These are phyloP conservation scores for Phytophthora megakarya DNA, from an alignment of 352 stramenopile genomes.

Conservation along the genomic window DNA sequence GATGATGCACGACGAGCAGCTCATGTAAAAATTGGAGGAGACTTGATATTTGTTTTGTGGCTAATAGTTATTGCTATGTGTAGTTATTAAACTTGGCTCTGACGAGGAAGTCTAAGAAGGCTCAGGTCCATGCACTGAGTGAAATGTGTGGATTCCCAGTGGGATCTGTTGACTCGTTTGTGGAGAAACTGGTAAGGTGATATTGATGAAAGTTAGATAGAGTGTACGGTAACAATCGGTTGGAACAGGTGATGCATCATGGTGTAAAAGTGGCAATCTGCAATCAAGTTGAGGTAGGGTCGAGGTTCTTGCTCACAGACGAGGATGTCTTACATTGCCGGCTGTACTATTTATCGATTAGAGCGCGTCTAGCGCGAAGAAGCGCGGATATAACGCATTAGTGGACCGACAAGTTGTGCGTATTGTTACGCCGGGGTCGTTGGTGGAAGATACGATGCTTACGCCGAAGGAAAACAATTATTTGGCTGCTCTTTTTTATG, in stretches of 20 bases:
- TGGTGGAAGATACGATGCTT: conserved; percentile 82
- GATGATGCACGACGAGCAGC: conserved; percentile 73
- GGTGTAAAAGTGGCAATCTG: conserved; percentile 85
- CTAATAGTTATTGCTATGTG: not conserved
- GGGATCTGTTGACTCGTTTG: conserved; percentile 71
- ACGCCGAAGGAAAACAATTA: conserved; percentile 83
- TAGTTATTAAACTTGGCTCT: conserved; percentile 76
- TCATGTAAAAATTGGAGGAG: conserved; percentile 39
- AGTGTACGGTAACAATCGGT: not conserved
- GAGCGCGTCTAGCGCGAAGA: conserved; percentile 55
- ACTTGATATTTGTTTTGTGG: not conserved
- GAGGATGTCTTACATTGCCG: not conserved
- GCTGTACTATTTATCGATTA: conserved; percentile 14
- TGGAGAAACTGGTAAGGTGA: conserved; percentile 72
- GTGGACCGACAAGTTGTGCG: conserved; percentile 81
- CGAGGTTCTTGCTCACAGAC: not conserved
- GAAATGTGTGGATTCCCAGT: conserved; percentile 84
- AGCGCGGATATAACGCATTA: conserved; percentile 60
- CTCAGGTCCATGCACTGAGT: conserved; percentile 51
- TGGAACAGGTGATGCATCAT: conserved; percentile 74
- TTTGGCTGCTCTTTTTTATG: conserved; percentile 56
- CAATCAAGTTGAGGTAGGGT: conserved; percentile 73
- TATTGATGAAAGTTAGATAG: not conserved
- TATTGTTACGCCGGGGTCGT: conserved; percentile 73
- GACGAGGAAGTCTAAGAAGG: conserved; percentile 69